Conservation (phyloP, 148 eudicot genomes). For the Rhododendron simsii region DNA sequence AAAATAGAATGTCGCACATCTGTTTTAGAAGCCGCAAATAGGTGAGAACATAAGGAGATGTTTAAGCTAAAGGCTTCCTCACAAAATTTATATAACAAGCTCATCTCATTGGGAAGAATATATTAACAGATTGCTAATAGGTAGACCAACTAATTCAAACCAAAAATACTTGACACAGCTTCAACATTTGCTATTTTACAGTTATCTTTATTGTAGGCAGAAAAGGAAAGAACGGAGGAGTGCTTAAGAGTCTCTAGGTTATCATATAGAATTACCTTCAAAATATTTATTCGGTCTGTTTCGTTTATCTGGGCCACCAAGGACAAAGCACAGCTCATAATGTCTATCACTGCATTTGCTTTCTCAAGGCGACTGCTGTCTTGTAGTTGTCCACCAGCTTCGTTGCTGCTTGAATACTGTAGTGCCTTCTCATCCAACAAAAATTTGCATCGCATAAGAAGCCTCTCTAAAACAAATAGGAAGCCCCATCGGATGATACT, state of each 20-base stretch:
- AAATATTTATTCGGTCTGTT: conserved; percentile 88
- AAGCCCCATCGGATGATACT: conserved; percentile 84
- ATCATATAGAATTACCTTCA: conserved; percentile 54
- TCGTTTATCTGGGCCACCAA: conserved; percentile 91
- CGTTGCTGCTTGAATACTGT: conserved; percentile 35
- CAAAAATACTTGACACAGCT: neutral
- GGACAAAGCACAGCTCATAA: conserved; percentile 84
- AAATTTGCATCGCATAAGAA: conserved; percentile 93
- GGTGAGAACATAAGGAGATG: neutral
- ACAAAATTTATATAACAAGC: neutral
- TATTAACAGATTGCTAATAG: neutral
- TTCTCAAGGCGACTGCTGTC: conserved; percentile 59
- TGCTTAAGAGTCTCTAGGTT: neutral
- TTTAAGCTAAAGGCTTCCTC: conserved; percentile 6
- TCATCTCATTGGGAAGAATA: neutral
- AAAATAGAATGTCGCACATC: conserved; percentile 97
- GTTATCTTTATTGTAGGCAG: neutral
- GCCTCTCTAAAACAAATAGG: conserved; percentile 79
- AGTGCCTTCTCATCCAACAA: conserved; percentile 74
- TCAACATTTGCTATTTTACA: neutral
- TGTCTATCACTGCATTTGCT: conserved; percentile 89
- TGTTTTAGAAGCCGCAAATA: conserved; percentile 27
- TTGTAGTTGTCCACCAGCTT: conserved; percentile 21
- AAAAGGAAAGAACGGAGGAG: neutral
- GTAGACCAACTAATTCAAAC: neutral